Evolutionary conservation across 352 stramenopile species (phyloP).

Genomic region (Phytophthora kernoviae): DNA sequence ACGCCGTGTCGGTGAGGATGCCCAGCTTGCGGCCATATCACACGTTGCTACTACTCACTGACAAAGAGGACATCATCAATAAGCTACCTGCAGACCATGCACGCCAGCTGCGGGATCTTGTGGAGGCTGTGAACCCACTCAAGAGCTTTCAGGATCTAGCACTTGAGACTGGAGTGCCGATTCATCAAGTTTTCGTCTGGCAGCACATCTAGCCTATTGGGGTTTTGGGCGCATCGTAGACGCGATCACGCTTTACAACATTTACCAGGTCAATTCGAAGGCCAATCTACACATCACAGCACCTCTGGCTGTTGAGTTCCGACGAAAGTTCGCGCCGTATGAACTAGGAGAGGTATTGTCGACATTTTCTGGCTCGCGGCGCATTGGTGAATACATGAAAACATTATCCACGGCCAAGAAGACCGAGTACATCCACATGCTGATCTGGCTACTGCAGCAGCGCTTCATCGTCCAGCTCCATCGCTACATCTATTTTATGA

Average conservation of each 20-base stretch:
- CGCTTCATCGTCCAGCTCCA: conserved; percentile 86
- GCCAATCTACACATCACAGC: conserved; percentile 57
- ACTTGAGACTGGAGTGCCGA: conserved; percentile 74
- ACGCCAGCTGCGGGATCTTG: conserved; percentile 73
- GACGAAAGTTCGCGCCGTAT: conserved; percentile 69
- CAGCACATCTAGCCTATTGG: conserved; percentile 87
- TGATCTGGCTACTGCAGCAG: conserved; percentile 87
- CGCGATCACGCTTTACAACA: conserved; percentile 85
- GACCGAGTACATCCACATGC: conserved; percentile 87
- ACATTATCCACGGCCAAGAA: conserved; percentile 67
- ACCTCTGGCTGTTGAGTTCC: conserved; percentile 68
- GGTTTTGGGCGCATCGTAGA: conserved; percentile 81
- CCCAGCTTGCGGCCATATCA: conserved; percentile 82
- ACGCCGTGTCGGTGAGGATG: conserved; percentile 64
- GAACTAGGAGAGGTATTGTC: conserved; percentile 77
- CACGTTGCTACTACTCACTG: conserved; percentile 72
- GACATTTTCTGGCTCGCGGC: conserved; percentile 69
- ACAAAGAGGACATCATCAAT: conserved; percentile 67
- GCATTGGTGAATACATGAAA: conserved; percentile 85
- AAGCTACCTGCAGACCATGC: conserved; percentile 77
- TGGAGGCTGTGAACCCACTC: conserved; percentile 78
- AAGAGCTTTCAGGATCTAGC: conserved; percentile 88
- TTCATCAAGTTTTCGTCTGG: conserved; percentile 86
- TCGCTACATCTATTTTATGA: conserved; percentile 89
- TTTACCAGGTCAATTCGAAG: conserved; percentile 80